phyloP scores from a whole-genome alignment of 208 protist species.

The Trypanosomatidae sp. region DNA sequence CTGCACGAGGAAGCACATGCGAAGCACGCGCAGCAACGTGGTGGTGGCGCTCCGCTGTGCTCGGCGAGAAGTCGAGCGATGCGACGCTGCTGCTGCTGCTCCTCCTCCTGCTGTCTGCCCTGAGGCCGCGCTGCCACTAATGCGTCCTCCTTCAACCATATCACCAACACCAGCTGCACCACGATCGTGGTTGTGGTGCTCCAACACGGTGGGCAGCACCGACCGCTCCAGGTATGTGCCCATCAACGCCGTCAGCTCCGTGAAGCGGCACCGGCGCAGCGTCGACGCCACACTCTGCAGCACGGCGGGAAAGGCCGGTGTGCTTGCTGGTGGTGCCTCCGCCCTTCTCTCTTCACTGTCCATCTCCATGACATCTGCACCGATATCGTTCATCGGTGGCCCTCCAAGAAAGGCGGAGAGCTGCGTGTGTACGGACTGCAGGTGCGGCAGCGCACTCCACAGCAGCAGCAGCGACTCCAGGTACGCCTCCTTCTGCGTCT shows the following conservation, averaged over 20 bases:
- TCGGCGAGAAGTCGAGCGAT: too few species aligned
- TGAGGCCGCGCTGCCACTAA: not conserved
- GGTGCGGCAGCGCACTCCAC: slow-evolving; percentile 33
- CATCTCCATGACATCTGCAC: too few species aligned
- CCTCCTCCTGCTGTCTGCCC: not conserved
- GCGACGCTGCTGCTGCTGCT: slow-evolving; percentile 2
- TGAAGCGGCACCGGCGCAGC: slow-evolving; percentile 41
- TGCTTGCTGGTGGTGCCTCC: too few species aligned
- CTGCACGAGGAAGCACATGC: slow-evolving; percentile 68
- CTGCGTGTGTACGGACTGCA: slow-evolving; percentile 19
- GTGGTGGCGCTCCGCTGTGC: too few species aligned
- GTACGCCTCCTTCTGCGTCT: slow-evolving; percentile 12
- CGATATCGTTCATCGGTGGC: too few species aligned
- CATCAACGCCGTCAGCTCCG: slow-evolving; percentile 34
- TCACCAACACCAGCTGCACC: not conserved
- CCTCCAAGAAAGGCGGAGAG: slow-evolving; percentile 16
- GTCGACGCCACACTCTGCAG: slow-evolving; percentile 45
- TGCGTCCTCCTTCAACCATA: not conserved
- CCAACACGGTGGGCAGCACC: slow-evolving; percentile 21
- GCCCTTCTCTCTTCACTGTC: too few species aligned
- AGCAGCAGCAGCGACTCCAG: slow-evolving; percentile 37
- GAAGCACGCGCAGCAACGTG: slow-evolving; percentile 40
- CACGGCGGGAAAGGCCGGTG: slow-evolving; percentile 22
- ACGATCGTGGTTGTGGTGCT: slow-evolving; percentile 11
- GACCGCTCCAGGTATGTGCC: slow-evolving; percentile 41